Evolutionary conservation across 2,329 filamentous ascomycete species (phyloP).

Genomic region (Hortaea werneckii): DNA sequence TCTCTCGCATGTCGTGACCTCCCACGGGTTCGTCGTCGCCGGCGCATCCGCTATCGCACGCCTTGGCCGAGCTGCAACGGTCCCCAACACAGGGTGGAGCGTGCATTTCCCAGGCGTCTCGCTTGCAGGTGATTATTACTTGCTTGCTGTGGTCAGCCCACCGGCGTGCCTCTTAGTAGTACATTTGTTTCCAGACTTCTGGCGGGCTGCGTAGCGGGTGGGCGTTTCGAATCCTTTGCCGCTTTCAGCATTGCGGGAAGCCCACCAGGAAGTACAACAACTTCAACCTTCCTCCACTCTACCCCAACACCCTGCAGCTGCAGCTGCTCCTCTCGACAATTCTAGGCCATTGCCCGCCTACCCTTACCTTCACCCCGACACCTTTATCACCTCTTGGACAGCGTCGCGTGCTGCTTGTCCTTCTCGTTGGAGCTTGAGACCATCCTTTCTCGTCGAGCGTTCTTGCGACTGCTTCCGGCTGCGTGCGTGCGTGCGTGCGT

Average conservation of each 20-base stretch:
- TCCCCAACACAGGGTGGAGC: slow-evolving; percentile 11
- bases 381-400: not conserved
- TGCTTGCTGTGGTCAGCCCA: not conserved
- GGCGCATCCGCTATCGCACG: slow-evolving; percentile 11
- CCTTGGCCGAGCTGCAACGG: slow-evolving; percentile 7
- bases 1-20: slow-evolving; percentile 1
- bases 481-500: too few relatives aligned
- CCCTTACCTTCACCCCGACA: not conserved
- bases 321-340: slow-evolving; percentile 1
- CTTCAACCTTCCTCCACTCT: slow-evolving; percentile 6
- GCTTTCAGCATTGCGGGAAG: not conserved
- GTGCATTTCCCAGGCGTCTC: slow-evolving; percentile 1
- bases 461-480: too few relatives aligned
- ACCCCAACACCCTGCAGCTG: slow-evolving; percentile 3
- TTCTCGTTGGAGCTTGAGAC: too few relatives aligned
- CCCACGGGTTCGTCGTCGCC: slow-evolving; percentile 3
- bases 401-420: too few relatives aligned
- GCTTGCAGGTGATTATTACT: not conserved
- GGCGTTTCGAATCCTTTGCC: not conserved
- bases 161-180: too few relatives aligned
- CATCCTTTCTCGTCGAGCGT: too few relatives aligned
- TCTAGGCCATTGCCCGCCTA: slow-evolving; percentile 8
- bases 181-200: not conserved
- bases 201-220: not conserved
- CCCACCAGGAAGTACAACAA: not conserved